A percentile compares a stretch with the other conserved stretches of the same genome.
These are phyloP conservation scores for Elongisporangium undulatum DNA, from an alignment of 352 stramenopile genomes.

Conservation along the genomic window DNA sequence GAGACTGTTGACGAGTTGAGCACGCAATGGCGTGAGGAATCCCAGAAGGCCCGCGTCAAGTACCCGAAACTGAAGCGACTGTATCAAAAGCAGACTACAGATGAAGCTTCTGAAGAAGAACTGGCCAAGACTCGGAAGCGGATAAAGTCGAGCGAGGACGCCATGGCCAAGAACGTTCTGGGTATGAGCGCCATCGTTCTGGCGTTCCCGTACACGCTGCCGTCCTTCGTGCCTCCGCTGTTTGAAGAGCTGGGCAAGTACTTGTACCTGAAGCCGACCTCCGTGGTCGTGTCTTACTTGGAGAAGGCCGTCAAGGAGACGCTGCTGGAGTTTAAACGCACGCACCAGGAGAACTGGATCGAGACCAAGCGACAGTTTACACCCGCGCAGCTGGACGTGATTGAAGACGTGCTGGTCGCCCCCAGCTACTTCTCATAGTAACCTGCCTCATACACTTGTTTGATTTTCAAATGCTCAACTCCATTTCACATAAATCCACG, in stretches of 20 bases:
- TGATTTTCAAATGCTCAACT: background rate
- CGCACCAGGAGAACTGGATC: conserved; percentile 81
- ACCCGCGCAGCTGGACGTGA: conserved; percentile 54
- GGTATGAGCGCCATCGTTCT: conserved; percentile 67
- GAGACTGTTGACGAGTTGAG: conserved; percentile 31
- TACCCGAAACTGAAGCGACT: conserved; percentile 61
- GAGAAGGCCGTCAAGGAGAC: conserved; percentile 75
- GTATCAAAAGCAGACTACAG: conserved; percentile 31
- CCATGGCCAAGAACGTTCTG: conserved; percentile 63
- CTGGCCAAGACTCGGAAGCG: conserved; percentile 27
- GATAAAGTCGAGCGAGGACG: conserved; percentile 36
- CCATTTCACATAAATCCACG: too few relatives aligned
- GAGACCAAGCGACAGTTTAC: conserved; percentile 68
- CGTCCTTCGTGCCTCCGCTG: conserved; percentile 55
- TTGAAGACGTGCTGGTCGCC: conserved; percentile 74
- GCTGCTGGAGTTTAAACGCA: conserved; percentile 79
- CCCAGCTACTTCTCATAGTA: conserved; percentile 66
- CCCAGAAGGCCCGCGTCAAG: conserved; percentile 36
- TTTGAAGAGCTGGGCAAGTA: conserved; percentile 72
- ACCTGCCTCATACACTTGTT: background rate
- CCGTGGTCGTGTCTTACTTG: conserved; percentile 56
- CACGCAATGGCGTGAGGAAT: conserved; percentile 26
- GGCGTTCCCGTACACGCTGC: conserved; percentile 75
- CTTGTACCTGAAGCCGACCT: conserved; percentile 60
- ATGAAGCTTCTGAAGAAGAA: conserved; percentile 23